Evolutionary conservation across 2,329 filamentous ascomycete genomes (phyloP), one percentile per base, ranked within the genome.

Genomic region (Fusarium begoniae): DNA sequence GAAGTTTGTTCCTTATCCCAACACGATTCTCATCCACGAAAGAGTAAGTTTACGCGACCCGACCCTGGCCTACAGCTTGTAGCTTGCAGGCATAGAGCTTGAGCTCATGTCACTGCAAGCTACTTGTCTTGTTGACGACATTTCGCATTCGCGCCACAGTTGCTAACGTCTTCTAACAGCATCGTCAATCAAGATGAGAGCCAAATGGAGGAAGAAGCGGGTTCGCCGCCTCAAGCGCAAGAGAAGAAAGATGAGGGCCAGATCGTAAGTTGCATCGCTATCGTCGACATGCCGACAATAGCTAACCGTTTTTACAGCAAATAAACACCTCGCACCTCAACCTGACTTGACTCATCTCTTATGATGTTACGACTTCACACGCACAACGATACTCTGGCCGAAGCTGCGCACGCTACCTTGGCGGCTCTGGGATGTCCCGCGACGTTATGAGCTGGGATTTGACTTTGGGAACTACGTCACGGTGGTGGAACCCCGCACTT

Each of bases 131-230:
- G 18, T 56, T 51, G 41, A n/a, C 38, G 60, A 26, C 54, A 38
- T 47, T 50, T 54, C 51, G 41, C 38, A 35, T 24, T 32, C 40
- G 57, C 58, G 41, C 44, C 40, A 13, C 68, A 69, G 63, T 35
- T 75, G 73, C 78, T 78, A 76, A 78, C 71, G 62, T 43, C 35
- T 54, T 51, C 28, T 55, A 60, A 59, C 73, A 80, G 79, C 75
- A 75, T 79, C 78, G 78, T 80, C 80, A 84, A 87, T 87, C 88
- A 91, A 87, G 87, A 91, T 92, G 90, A 89, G 96, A 96, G 95
- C 95, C 85, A 98, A 98, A 91, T 98, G 96, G 96, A 96, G 96
- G 91, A 99, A 99, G 94, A 99, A 99, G 96, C 92, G 96, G 87
- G 95, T 98, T 89, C 91, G 96, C 84, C 93, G 96, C 88, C 94